Evolutionary conservation across 1,284 basidiomycete genomes (phyloP).

Genomic region (Moniliophthora roreri): DNA sequence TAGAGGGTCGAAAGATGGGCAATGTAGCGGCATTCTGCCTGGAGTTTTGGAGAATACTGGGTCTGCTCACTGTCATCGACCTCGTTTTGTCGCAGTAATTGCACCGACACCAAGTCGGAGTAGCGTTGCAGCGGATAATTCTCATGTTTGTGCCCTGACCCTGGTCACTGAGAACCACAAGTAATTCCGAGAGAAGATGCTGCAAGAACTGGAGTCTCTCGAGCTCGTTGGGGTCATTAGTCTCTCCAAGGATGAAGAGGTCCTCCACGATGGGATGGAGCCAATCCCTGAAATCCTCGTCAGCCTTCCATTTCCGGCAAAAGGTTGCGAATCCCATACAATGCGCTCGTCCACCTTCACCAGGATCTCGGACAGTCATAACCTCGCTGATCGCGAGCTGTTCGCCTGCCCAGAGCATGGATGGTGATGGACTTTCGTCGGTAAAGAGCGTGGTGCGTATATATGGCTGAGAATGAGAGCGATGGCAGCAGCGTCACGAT

Average conservation of each 20-base stretch:
- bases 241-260: neutral
- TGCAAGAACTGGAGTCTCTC: constrained; percentile 5
- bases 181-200: constrained; percentile 3
- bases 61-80: neutral
- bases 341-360: constrained; percentile 4
- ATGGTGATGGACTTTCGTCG: neutral
- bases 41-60: neutral
- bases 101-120: neutral
- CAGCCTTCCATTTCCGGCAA: constrained; percentile 7
- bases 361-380: constrained; percentile 3
- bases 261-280: constrained; percentile 4
- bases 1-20: too few species aligned
- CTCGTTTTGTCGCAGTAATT: neutral
- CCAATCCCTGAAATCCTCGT: constrained; percentile 5
- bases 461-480: neutral
- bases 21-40: too few species aligned
- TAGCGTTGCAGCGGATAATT: neutral
- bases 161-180: neutral
- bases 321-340: constrained; percentile 11
- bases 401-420: constrained; percentile 3
- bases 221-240: neutral
- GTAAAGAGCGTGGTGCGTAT: constrained; percentile 6
- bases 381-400: constrained; percentile 9
- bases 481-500: too few species aligned
- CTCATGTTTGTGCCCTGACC: neutral